Evolutionary conservation across 2,329 filamentous ascomycete genomes (phyloP).

Genomic region (Rhynchosporium graminicola): DNA sequence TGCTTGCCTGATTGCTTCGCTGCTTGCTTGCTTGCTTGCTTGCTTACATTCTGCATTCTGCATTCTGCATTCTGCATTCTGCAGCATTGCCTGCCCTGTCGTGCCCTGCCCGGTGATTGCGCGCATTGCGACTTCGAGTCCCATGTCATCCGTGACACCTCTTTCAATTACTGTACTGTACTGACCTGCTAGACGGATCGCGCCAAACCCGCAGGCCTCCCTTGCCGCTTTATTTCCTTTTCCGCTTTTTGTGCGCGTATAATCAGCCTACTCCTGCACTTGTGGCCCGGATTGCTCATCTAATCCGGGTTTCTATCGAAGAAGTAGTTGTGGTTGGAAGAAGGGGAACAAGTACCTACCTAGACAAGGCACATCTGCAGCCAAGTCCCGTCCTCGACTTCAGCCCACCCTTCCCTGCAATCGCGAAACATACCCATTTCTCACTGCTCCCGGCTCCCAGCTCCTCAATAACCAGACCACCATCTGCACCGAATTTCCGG

Average conservation of each 20-base stretch:
- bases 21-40: neutral
- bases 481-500: conserved; percentile 11
- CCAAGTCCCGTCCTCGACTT: conserved; percentile 15
- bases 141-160: conserved; percentile 18
- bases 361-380: neutral
- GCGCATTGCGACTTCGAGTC: conserved; percentile 21
- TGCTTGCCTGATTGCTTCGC: neutral
- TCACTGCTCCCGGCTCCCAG: conserved; percentile 4
- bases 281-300: neutral
- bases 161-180: conserved; percentile 22
- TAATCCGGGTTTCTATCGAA: conserved; percentile 2
- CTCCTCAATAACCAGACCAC: conserved; percentile 18
- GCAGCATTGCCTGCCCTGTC: conserved; percentile 3
- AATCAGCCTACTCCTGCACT: neutral
- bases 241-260: neutral
- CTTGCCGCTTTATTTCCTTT: neutral
- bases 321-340: conserved; percentile 2
- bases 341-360: neutral
- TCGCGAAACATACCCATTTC: conserved; percentile 29
- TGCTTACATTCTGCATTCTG: too few relatives aligned
- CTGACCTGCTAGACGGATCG: neutral
- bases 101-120: conserved; percentile 10
- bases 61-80: conserved; percentile 16
- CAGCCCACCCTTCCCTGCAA: conserved; percentile 28
- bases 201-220: neutral